phyloP scores from a whole-genome alignment of 345 rosid genomes.

The Eucalyptus virginea region DNA sequence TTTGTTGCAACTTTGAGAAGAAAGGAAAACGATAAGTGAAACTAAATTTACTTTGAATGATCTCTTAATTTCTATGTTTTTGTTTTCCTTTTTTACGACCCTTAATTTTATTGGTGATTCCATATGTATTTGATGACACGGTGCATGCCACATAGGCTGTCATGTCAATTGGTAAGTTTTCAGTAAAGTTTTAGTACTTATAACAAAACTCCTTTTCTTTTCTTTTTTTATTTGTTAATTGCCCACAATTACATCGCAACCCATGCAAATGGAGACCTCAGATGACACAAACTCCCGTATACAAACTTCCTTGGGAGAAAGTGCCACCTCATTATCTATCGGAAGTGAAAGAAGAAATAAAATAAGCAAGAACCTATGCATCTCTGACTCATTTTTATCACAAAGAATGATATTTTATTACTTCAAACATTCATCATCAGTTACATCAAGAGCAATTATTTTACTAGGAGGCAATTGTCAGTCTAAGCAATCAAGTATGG shows the following conservation, averaged over 20 bases:
- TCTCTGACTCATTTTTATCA: no score
- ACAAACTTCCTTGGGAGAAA: no score
- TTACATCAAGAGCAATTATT: neutral
- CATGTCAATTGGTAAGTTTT: no score
- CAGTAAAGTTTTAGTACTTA: no score
- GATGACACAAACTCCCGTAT: no score
- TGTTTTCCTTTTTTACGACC: neutral
- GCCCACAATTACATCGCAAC: no score
- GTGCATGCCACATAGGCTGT: neutral
- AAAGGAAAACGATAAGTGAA: neutral
- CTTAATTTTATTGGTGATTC: neutral
- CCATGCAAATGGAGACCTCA: no score
- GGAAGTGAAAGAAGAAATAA: no score
- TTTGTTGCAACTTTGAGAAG: neutral
- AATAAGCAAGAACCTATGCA: no score
- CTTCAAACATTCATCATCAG: neutral
- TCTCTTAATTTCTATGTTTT: neutral
- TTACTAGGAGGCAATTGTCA: neutral
- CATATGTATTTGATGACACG: neutral
- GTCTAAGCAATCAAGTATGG: neutral
- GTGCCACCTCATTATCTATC: no score
- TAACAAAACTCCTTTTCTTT: no score
- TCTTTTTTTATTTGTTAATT: no score
- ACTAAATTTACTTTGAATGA: neutral
- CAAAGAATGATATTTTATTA: neutral